These are phyloP conservation scores for Fusarium avenaceum DNA, from an alignment of 2,329 filamentous ascomycete species.

Conservation along the genomic window DNA sequence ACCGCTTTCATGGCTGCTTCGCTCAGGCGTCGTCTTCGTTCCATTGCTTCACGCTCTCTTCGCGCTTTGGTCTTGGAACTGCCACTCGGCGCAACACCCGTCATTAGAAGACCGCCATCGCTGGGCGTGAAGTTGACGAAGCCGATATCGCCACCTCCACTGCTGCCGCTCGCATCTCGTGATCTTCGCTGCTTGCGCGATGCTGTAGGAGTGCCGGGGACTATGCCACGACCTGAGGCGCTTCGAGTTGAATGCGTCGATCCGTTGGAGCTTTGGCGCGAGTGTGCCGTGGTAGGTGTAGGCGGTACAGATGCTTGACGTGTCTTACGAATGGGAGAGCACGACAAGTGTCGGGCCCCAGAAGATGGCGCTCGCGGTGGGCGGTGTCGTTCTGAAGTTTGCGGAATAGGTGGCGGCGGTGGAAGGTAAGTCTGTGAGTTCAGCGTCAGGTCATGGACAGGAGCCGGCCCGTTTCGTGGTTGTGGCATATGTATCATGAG, in stretches of 20 bases:
- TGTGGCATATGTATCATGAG: constrained; percentile 70
- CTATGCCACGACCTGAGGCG: constrained; percentile 54
- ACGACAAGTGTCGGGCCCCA: constrained; percentile 63
- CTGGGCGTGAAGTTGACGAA: constrained; percentile 93
- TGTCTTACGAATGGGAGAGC: constrained; percentile 59
- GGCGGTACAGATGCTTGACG: constrained; percentile 58
- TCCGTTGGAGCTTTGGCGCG: constrained; percentile 58
- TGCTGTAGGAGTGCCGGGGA: constrained; percentile 57
- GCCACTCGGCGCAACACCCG: constrained; percentile 90
- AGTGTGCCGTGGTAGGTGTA: constrained; percentile 54
- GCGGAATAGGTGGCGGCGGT: constrained; percentile 50
- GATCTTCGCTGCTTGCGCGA: constrained; percentile 58
- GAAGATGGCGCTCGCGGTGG: constrained; percentile 68
- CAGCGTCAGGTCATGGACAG: constrained; percentile 54
- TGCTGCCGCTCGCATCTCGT: constrained; percentile 53
- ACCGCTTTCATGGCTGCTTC: constrained; percentile 78
- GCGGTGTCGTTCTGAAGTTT: constrained; percentile 56
- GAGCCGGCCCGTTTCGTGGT: constrained; percentile 55
- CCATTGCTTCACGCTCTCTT: constrained; percentile 86
- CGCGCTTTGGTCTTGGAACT: constrained; percentile 95
- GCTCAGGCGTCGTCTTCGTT: constrained; percentile 77
- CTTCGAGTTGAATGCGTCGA: constrained; percentile 55
- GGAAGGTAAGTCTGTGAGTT: constrained; percentile 55
- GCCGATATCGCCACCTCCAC: constrained; percentile 57
- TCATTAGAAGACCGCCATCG: constrained; percentile 84